Percentiles rank a stretch among this genome's conserved stretches.
phyloP scores from a whole-genome alignment of 2,329 filamentous ascomycete species.

The Exophiala phaeomuriformis region DNA sequence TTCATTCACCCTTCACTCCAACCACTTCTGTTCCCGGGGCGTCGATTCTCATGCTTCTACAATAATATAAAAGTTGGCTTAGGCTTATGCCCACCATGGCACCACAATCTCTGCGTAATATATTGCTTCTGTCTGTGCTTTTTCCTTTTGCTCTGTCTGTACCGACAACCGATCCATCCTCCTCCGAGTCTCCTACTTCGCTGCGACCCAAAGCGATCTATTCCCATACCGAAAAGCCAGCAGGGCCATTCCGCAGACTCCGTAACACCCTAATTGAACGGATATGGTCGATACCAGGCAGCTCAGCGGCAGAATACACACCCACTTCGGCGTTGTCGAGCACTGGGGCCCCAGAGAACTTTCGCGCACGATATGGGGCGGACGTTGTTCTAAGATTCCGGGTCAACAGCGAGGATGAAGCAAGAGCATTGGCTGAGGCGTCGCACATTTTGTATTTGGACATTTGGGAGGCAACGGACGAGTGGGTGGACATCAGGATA shows the following conservation, averaged over 20 bases:
- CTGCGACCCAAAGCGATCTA: slow-evolving; percentile 1
- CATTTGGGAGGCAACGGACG: slow-evolving; percentile 75
- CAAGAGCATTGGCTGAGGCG: slow-evolving; percentile 63
- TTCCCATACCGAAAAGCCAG: slow-evolving; percentile 6
- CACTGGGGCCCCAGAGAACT: slow-evolving; percentile 31
- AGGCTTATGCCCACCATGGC: slow-evolving; percentile 13
- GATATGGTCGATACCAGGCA: slow-evolving; percentile 37
- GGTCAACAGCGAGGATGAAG: slow-evolving; percentile 61
- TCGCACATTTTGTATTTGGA: slow-evolving; percentile 72
- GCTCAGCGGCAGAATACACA: slow-evolving; percentile 25
- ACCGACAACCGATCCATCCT: slow-evolving; percentile 13
- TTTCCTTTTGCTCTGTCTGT: slow-evolving; percentile 10
- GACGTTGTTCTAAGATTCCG: slow-evolving; percentile 89
- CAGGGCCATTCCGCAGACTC: slow-evolving; percentile 26
- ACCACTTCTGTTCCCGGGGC: not conserved
- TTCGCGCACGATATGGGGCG: slow-evolving; percentile 56
- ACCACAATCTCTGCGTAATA: slow-evolving; percentile 6
- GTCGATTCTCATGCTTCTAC: slow-evolving; percentile 6
- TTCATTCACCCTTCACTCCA: not conserved
- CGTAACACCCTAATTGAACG: slow-evolving; percentile 39
- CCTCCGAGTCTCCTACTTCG: not conserved
- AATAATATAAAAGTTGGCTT: not conserved
- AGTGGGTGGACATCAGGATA: slow-evolving; percentile 79
- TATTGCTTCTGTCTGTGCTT: slow-evolving; percentile 11
- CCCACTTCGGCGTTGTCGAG: slow-evolving; percentile 16